A percentile compares a stretch with the other conserved stretches of the same genome.
Conservation (phyloP, 2,329 filamentous ascomycete species). For the Sporothrix dimorphospora region DNA sequence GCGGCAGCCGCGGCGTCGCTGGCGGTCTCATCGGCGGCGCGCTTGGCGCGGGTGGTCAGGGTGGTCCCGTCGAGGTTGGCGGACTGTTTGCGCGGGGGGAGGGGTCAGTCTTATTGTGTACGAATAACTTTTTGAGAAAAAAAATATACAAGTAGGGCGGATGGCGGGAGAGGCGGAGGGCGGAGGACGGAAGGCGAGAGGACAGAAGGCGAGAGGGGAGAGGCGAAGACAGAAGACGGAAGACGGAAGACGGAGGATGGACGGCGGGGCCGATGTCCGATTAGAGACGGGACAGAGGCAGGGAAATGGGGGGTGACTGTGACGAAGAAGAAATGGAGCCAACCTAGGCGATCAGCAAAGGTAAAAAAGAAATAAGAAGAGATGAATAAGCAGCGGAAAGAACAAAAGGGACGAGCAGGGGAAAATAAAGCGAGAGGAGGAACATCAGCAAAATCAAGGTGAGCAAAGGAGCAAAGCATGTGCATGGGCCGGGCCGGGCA, state of each 20-base stretch:
- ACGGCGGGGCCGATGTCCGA: not conserved
- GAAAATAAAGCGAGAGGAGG: not conserved
- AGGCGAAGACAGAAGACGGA: not conserved
- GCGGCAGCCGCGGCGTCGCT: not conserved
- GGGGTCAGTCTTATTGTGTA: slow-evolving; percentile 12
- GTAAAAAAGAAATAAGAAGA: too few relatives aligned
- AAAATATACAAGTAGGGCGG: not conserved
- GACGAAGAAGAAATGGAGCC: slow-evolving; percentile 9
- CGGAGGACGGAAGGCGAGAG: not conserved
- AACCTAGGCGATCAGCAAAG: not conserved
- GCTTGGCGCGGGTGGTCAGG: slow-evolving; percentile 21
- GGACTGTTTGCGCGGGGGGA: not conserved
- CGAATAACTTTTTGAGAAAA: not conserved
- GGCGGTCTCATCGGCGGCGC: slow-evolving; percentile 15
- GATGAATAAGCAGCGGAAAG: not conserved
- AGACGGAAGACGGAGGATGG: not conserved
- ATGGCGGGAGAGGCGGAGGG: not conserved
- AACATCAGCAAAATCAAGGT: not conserved
- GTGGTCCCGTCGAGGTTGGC: not conserved
- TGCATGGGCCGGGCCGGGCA: not conserved
- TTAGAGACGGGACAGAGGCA: slow-evolving; percentile 16
- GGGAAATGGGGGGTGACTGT: not conserved
- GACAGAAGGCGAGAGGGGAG: not conserved
- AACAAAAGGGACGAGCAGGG: not conserved
- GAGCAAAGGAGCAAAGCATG: not conserved